These are phyloP conservation scores for Paralagenidium karlingii DNA, from an alignment of 352 stramenopile genomes.

Conservation along the genomic window DNA sequence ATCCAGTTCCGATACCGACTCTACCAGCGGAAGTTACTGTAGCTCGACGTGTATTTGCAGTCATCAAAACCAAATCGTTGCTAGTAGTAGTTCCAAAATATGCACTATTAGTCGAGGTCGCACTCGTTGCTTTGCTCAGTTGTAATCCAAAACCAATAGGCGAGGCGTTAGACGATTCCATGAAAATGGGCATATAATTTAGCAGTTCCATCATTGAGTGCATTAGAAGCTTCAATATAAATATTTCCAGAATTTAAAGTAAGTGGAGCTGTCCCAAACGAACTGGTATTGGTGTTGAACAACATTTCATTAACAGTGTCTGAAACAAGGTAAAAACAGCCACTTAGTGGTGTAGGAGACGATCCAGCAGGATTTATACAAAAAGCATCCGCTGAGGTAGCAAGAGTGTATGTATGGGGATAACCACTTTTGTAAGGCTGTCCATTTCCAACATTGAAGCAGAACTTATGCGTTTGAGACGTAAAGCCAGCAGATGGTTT, in stretches of 20 bases:
- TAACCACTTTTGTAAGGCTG: constrained; percentile 8
- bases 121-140: constrained; percentile 6
- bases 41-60: constrained; percentile 5
- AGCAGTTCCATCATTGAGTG: too few species aligned
- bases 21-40: constrained; percentile 7
- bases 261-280: constrained; percentile 3
- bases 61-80: constrained; percentile 9
- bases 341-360: constrained; percentile 3
- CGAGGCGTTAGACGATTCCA: constrained; percentile 6
- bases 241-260: constrained; percentile 3
- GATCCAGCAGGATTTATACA: too few species aligned
- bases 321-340: constrained; percentile 7
- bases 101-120: constrained; percentile 4
- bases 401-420: constrained; percentile 4
- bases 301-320: constrained; percentile 8
- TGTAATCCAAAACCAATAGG: constrained; percentile 8
- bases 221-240: constrained; percentile 3
- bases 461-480: constrained; percentile 8
- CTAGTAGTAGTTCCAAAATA: constrained; percentile 5
- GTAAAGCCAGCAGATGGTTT: constrained; percentile 6
- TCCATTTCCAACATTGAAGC: constrained; percentile 9
- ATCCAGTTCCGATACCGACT: constrained; percentile 8
- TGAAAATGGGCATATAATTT: constrained; percentile 8
- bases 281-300: constrained; percentile 5
- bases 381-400: too few species aligned